Conservation (phyloP, 768 basidiomycete species). For the Kwoniella dendrophila region DNA sequence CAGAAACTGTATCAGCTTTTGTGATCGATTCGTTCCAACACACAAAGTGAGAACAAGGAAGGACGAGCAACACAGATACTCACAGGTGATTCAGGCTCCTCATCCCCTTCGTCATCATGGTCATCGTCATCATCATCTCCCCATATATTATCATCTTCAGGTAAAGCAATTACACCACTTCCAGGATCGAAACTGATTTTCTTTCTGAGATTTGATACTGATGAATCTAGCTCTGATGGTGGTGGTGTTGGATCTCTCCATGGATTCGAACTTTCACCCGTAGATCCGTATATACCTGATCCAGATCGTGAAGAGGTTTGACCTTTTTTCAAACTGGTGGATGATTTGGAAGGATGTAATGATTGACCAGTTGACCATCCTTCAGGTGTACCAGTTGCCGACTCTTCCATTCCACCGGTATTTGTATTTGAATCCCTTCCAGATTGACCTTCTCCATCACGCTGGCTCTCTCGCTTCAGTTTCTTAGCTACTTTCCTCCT, state of each 20-base stretch:
- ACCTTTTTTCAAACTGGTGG: slow-evolving; percentile 6
- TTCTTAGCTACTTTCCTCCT: slow-evolving; percentile 41
- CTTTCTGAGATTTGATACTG: slow-evolving; percentile 54
- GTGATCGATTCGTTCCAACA: slow-evolving; percentile 2
- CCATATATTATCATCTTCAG: slow-evolving; percentile 62
- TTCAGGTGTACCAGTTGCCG: slow-evolving; percentile 58
- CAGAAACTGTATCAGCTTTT: not conserved
- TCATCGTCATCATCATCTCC: slow-evolving; percentile 59
- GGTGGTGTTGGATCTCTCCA: slow-evolving; percentile 54
- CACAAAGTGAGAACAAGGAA: not conserved
- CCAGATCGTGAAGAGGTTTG: not conserved
- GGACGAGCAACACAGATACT: too few species aligned
- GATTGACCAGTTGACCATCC: slow-evolving; percentile 48
- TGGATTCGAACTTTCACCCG: slow-evolving; percentile 51
- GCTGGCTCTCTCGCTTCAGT: slow-evolving; percentile 22
- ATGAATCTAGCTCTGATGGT: slow-evolving; percentile 40
- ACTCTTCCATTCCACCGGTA: not conserved
- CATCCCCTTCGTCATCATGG: slow-evolving; percentile 62
- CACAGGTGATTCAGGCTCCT: slow-evolving; percentile 51
- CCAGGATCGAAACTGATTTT: slow-evolving; percentile 81
- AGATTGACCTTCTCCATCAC: slow-evolving; percentile 25
- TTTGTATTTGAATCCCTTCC: not conserved
- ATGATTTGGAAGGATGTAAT: slow-evolving; percentile 2
- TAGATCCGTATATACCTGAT: slow-evolving; percentile 14
- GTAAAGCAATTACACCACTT: slow-evolving; percentile 84